phyloP scores from a whole-genome alignment of 2,329 filamentous ascomycete genomes.

The Sarocladium kiliense region DNA sequence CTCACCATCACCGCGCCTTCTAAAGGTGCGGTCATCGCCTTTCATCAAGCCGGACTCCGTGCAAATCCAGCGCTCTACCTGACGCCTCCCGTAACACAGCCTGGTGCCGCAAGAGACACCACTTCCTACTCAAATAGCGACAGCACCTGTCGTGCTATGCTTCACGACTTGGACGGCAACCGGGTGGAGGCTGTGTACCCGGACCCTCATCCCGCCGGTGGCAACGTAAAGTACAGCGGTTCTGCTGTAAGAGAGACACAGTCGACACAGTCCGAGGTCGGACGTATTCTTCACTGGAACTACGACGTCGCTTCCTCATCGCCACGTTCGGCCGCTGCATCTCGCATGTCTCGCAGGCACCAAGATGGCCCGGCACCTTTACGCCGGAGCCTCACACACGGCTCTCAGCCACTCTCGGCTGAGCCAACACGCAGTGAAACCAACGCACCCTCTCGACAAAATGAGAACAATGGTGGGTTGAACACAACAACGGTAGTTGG shows the following conservation, averaged over 20 bases:
- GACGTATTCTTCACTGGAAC: slow-evolving; percentile 45
- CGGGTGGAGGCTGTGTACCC: slow-evolving; percentile 70
- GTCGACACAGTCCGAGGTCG: slow-evolving; percentile 34
- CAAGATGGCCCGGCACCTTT: slow-evolving; percentile 4
- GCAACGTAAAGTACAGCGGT: slow-evolving; percentile 28
- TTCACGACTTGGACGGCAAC: slow-evolving; percentile 79
- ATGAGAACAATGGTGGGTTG: slow-evolving; percentile 28
- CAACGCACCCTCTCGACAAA: neutral
- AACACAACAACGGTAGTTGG: slow-evolving; percentile 64
- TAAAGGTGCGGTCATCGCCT: slow-evolving; percentile 2
- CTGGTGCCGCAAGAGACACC: neutral
- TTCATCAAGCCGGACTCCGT: slow-evolving; percentile 1
- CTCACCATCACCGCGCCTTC: slow-evolving; percentile 3
- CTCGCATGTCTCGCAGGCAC: neutral
- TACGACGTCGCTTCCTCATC: slow-evolving; percentile 32
- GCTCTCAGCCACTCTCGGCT: neutral
- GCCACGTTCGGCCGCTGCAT: neutral
- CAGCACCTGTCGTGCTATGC: slow-evolving; percentile 39
- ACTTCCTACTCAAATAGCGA: slow-evolving; percentile 1
- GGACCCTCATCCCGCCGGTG: slow-evolving; percentile 21
- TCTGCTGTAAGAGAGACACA: slow-evolving; percentile 28
- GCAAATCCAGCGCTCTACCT: slow-evolving; percentile 6
- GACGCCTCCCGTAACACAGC: neutral
- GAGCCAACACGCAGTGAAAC: neutral
- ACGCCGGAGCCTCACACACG: slow-evolving; percentile 26